Evolutionary conservation across 768 basidiomycete species (phyloP).

Genomic region (Boletales sp.): DNA sequence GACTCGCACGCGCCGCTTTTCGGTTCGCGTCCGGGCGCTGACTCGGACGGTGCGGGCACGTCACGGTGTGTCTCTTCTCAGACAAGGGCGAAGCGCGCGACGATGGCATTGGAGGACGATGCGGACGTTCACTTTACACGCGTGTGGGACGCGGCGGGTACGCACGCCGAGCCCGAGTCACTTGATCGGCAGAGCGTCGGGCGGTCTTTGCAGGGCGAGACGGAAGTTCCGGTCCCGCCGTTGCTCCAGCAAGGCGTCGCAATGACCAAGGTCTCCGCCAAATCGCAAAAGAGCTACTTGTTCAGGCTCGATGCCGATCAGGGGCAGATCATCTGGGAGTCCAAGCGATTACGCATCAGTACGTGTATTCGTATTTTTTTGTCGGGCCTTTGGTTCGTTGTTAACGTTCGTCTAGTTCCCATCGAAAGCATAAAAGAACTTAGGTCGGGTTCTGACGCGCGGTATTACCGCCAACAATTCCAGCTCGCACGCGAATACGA

Average conservation of each 20-base stretch:
- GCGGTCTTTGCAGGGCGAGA: too few species aligned
- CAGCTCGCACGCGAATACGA: conserved; percentile 59
- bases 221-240: conserved; percentile 50
- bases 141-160: too few species aligned
- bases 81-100: not conserved
- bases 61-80: too few species aligned
- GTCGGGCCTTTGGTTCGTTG: not conserved
- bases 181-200: too few species aligned
- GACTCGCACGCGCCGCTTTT: too few species aligned
- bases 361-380: conserved; percentile 23
- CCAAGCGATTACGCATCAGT: conserved; percentile 66
- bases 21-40: too few species aligned
- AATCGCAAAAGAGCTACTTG: conserved; percentile 66
- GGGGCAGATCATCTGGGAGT: conserved; percentile 77
- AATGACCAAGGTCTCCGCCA: conserved; percentile 82
- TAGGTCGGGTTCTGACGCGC: conserved; percentile 66
- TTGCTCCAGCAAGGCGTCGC: conserved; percentile 59
- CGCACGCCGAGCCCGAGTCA: too few species aligned
- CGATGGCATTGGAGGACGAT: too few species aligned
- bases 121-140: too few species aligned
- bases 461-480: conserved; percentile 69
- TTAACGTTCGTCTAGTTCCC: conserved; percentile 50
- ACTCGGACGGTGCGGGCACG: too few species aligned
- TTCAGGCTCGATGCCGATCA: conserved; percentile 78
- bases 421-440: conserved; percentile 88